A percentile compares a stretch with the other conserved stretches of the same genome.
Evolutionary conservation across 2,329 filamentous ascomycete genomes (phyloP).

Genomic region (Cladosporium sphaerospermum): DNA sequence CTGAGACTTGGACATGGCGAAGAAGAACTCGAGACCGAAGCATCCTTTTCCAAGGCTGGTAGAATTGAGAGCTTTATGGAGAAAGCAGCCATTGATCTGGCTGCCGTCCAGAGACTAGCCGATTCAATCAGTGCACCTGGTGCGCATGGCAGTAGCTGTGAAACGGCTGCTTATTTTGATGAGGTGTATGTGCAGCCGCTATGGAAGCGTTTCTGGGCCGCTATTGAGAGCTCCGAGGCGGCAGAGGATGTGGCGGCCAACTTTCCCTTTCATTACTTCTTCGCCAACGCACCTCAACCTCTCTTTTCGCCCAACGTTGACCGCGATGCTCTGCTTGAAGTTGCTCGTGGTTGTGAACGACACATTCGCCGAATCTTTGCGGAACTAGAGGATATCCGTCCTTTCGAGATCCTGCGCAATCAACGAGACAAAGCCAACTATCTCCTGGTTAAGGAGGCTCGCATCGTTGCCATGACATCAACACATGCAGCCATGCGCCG

Average conservation of each 20-base stretch:
- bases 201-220: constrained; percentile 78
- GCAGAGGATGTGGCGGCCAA: constrained; percentile 58
- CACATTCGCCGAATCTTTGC: constrained; percentile 88
- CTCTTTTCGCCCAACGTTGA: constrained; percentile 65
- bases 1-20: constrained; percentile 90
- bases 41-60: constrained; percentile 87
- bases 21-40: constrained; percentile 81
- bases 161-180: constrained; percentile 96
- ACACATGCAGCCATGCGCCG: constrained; percentile 94
- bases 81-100: constrained; percentile 69
- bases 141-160: constrained; percentile 91
- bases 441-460: constrained; percentile 88
- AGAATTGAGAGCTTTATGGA: constrained; percentile 93
- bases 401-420: constrained; percentile 86
- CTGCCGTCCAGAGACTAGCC: constrained; percentile 80
- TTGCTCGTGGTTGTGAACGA: constrained; percentile 76
- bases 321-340: constrained; percentile 63
- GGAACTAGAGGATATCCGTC: constrained; percentile 85
- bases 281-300: constrained; percentile 78
- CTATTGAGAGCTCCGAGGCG: constrained; percentile 48
- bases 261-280: constrained; percentile 87
- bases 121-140: constrained; percentile 79
- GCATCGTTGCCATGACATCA: constrained; percentile 96
- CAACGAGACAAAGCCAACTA: constrained; percentile 95
- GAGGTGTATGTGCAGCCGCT: constrained; percentile 81